Conservation (phyloP, 352 stramenopile species). For the Peronospora farinosa region DNA sequence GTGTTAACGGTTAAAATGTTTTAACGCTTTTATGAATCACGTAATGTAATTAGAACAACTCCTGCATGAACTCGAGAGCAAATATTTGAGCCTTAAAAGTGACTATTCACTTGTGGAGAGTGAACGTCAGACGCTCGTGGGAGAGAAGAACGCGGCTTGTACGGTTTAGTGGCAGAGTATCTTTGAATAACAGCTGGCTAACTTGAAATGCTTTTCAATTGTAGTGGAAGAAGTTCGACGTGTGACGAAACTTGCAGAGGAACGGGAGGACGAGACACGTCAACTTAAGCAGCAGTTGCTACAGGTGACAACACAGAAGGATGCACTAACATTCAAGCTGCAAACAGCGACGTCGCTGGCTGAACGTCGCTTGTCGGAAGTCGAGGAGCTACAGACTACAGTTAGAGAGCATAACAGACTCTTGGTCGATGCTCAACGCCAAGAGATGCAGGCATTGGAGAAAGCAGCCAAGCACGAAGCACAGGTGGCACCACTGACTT, state of each 20-base stretch:
- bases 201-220: slow-evolving; percentile 13
- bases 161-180: slow-evolving; percentile 13
- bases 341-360: slow-evolving; percentile 43
- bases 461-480: slow-evolving; percentile 51
- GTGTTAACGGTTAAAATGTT: too few relatives aligned
- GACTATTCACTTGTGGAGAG: slow-evolving; percentile 52
- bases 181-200: slow-evolving; percentile 4
- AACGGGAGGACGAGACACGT: slow-evolving; percentile 26
- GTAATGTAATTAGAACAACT: slow-evolving; percentile 47
- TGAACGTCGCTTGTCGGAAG: slow-evolving; percentile 52
- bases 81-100: slow-evolving; percentile 55
- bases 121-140: slow-evolving; percentile 42
- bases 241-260: slow-evolving; percentile 16
- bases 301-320: slow-evolving; percentile 40
- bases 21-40: background rate
- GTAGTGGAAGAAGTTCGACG: slow-evolving; percentile 32
- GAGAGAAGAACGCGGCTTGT: slow-evolving; percentile 46
- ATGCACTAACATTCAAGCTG: slow-evolving; percentile 46
- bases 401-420: slow-evolving; percentile 51
- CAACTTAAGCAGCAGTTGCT: slow-evolving; percentile 40
- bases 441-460: slow-evolving; percentile 62
- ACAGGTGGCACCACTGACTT: slow-evolving; percentile 48
- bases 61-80: slow-evolving; percentile 70
- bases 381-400: slow-evolving; percentile 53
- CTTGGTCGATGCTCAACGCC: slow-evolving; percentile 47